Evolutionary conservation across 257 asterid genomes (phyloP).

Genomic region (Coffea canephora): DNA sequence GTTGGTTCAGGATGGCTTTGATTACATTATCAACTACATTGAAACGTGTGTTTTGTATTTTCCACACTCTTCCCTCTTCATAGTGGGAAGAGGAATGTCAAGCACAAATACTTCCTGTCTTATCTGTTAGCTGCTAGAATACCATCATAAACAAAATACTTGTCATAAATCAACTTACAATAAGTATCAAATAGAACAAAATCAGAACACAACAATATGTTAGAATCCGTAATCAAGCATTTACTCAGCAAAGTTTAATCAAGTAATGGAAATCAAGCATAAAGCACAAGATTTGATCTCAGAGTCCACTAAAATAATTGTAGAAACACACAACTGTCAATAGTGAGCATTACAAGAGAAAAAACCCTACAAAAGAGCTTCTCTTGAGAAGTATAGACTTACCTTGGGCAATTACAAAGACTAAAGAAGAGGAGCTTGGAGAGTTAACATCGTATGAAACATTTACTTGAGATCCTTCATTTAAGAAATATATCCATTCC

Average conservation of each 20-base stretch:
- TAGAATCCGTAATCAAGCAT: too few species aligned
- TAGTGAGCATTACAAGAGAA: not conserved
- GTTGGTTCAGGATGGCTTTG: not conserved
- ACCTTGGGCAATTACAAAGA: constrained; percentile 74
- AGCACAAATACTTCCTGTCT: not conserved
- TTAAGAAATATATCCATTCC: constrained; percentile 79
- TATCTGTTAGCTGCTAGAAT: not conserved
- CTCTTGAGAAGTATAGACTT: constrained; percentile 22
- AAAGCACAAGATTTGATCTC: not conserved
- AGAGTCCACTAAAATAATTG: not conserved
- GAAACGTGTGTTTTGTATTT: not conserved
- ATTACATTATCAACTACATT: not conserved
- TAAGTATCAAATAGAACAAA: not conserved
- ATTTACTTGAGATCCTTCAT: constrained; percentile 69
- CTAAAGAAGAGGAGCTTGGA: constrained; percentile 39
- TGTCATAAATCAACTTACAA: not conserved
- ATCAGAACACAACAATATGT: not conserved
- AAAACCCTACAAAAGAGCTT: constrained; percentile 15
- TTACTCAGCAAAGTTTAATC: too few species aligned
- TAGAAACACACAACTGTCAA: not conserved
- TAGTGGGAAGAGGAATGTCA: too few species aligned
- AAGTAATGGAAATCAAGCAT: not conserved
- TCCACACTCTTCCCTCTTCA: not conserved
- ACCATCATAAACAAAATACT: not conserved
- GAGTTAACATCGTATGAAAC: constrained; percentile 50